Percentiles rank a stretch among this genome's conserved stretches.
These are phyloP conservation scores for Podosphaera fusca DNA, from an alignment of 2,329 filamentous ascomycete species.

Conservation along the genomic window DNA sequence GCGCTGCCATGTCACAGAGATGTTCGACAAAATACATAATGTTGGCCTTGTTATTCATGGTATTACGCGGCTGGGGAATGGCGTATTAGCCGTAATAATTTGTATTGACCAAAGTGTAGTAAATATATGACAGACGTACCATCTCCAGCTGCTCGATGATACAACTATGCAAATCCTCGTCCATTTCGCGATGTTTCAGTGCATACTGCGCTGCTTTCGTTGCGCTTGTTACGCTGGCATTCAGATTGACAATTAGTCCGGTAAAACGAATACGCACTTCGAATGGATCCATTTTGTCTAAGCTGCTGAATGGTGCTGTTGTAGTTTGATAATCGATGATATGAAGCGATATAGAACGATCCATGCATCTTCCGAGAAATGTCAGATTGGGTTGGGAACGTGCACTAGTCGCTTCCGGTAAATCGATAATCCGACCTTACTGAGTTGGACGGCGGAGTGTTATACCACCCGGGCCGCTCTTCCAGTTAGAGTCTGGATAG, in stretches of 20 bases:
- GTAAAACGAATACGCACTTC: conserved; percentile 98
- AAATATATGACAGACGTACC: conserved; percentile 22
- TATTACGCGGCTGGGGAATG: conserved; percentile 31
- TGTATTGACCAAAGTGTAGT: background rate
- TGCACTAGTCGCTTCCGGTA: too few species aligned
- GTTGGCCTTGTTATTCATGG: conserved; percentile 92
- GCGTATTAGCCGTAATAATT: background rate
- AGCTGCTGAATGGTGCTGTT: background rate
- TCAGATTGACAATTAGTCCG: conserved; percentile 67
- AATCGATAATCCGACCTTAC: too few species aligned
- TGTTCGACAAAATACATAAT: conserved; percentile 99
- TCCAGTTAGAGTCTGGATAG: too few species aligned
- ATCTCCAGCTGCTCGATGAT: conserved; percentile 87
- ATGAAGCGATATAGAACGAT: too few species aligned
- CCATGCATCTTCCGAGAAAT: too few species aligned
- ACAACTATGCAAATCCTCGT: conserved; percentile 91
- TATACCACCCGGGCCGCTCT: too few species aligned
- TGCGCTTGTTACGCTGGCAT: conserved; percentile 68
- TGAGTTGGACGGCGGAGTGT: too few species aligned
- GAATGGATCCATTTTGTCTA: conserved; percentile 42
- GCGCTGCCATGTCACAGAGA: conserved; percentile 42
- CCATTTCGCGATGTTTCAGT: conserved; percentile 78
- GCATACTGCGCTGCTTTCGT: conserved; percentile 91
- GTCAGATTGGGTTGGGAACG: too few species aligned
- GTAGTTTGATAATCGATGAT: background rate